These are phyloP conservation scores for Diaporthe vaccinii DNA, from an alignment of 2,329 filamentous ascomycete species.

Conservation along the genomic window DNA sequence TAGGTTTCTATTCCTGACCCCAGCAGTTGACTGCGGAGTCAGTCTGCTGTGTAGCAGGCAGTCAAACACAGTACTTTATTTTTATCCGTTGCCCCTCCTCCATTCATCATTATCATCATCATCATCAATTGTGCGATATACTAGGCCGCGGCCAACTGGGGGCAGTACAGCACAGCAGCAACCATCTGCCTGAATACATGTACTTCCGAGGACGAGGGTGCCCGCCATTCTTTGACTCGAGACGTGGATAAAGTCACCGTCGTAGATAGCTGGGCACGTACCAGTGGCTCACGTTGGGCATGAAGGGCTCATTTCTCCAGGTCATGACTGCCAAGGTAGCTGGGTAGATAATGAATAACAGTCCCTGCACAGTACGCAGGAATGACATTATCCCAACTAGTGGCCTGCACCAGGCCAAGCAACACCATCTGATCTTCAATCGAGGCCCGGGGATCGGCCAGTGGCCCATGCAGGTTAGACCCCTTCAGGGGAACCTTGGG, in stretches of 20 bases:
- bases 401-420: slow-evolving; percentile 12
- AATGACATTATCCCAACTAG: slow-evolving; percentile 10
- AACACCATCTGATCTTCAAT: slow-evolving; percentile 18
- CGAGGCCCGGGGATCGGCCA: slow-evolving; percentile 6
- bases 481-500: background rate
- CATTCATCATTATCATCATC: background rate
- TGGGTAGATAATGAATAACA: background rate
- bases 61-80: background rate
- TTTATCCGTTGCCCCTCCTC: background rate
- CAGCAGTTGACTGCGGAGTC: background rate
- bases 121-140: background rate
- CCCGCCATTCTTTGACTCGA: background rate
- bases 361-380: background rate
- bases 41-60: background rate
- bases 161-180: background rate
- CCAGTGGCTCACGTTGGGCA: background rate
- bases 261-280: background rate
- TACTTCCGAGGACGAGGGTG: background rate
- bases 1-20: slow-evolving; percentile 26
- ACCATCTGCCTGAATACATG: background rate
- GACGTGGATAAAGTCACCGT: background rate
- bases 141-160: slow-evolving; percentile 1
- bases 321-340: background rate
- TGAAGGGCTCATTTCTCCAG: slow-evolving; percentile 24
- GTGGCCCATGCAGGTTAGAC: slow-evolving; percentile 22